Evolutionary conservation across 2,329 filamentous ascomycete species (phyloP), one percentile per base, ranked within the genome.

Genomic region (Dothideomycetes sp.): DNA sequence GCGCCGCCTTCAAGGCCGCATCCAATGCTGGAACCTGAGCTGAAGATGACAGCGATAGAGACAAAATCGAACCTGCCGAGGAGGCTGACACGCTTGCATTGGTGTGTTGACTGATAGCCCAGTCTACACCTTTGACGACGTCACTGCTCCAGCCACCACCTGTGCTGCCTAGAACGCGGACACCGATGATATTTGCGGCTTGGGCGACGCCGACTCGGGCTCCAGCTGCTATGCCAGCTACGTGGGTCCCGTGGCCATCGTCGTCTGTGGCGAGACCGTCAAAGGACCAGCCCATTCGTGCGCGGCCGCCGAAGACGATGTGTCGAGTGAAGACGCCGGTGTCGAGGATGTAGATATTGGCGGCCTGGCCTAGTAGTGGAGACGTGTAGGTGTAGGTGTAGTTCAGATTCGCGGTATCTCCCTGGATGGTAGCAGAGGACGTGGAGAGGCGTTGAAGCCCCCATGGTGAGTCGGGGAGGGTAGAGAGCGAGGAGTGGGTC

Each of bases 301-400:
- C 66, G 38, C 66, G 63, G 15, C 61, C 61, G n/a, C 48, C 57
- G 50, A 70, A 70, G 36, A 60, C 58, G 34, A 58, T 55, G 50
- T 70, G 64, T 5, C 59, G 49, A n/a, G 58, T 60, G 47, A 65
- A 64, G 29, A 69, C 55, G 43, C 66, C 66, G 4, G 65, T 68
- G 47, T 69, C 66, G n/a, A 70, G 49, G 40, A 69, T 54, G 51
- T 70, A 69, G 40, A 70, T 62, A 41, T 69, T 65, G n/a, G 65
- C 63, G 37, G 62, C 63, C 15, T 49, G 45, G 38, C 64, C 64
- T 8, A 63, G 57, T 2, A 37, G 43, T 5, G 41, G 22, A 34
- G 55, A 44, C n/a, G n/a, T n/a, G n/a, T 27, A 27, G 27, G 63
- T 55, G 16, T 58, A 66, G 2, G 54, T 45, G 51, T 69, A 69